These are phyloP conservation scores for Alternaria dauci DNA, from an alignment of 2,329 filamentous ascomycete species.

Conservation along the genomic window DNA sequence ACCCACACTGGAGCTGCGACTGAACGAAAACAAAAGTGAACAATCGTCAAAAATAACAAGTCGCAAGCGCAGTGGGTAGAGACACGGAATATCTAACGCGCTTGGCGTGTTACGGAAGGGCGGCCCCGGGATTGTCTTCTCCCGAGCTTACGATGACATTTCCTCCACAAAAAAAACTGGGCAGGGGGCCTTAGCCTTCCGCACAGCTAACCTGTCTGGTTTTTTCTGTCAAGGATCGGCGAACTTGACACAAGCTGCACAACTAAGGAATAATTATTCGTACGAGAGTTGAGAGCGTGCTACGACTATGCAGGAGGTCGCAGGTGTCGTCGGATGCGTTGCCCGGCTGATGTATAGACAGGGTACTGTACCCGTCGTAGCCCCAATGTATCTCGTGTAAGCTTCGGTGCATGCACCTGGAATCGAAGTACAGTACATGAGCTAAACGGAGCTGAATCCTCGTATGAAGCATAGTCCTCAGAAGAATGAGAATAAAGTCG, in stretches of 20 bases:
- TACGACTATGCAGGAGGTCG: neutral
- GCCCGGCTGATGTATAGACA: neutral
- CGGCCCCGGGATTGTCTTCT: neutral
- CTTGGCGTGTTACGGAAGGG: constrained; percentile 3
- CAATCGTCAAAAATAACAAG: neutral
- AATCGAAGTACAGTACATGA: neutral
- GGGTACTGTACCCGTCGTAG: neutral
- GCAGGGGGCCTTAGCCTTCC: no score
- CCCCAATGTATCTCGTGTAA: neutral
- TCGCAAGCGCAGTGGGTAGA: neutral
- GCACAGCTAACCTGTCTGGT: neutral
- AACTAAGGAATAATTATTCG: neutral
- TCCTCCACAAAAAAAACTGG: no score
- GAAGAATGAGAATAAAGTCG: neutral
- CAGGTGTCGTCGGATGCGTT: neutral
- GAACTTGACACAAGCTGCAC: neutral
- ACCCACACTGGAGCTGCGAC: neutral
- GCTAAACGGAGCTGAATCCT: neutral
- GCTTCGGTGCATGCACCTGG: neutral
- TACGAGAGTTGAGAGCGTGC: neutral
- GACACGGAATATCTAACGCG: neutral
- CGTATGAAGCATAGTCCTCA: neutral
- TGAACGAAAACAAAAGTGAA: neutral
- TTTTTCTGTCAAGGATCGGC: neutral
- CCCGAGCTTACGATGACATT: neutral